phyloP scores from a whole-genome alignment of 306 rosid species.

The Hippophae tibetana region DNA sequence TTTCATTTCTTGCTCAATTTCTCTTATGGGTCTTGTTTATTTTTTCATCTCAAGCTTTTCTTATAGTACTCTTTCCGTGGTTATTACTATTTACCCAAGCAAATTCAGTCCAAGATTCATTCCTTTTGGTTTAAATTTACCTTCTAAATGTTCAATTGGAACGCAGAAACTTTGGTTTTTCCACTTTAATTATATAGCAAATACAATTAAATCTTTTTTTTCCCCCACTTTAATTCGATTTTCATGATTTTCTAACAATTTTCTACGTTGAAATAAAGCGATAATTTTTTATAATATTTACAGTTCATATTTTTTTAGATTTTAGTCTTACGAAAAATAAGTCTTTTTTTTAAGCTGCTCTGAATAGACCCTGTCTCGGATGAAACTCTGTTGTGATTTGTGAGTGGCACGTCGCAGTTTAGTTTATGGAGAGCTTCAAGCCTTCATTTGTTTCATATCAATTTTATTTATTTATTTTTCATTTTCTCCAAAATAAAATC shows the following conservation, averaged over 20 bases:
- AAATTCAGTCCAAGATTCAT: constrained; percentile 4
- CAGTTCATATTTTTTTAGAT: background rate
- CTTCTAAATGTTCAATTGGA: constrained; percentile 6
- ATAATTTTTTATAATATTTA: background rate
- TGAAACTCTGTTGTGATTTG: constrained; percentile 14
- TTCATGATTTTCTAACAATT: background rate
- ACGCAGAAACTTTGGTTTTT: background rate
- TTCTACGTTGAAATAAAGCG: background rate
- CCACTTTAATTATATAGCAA: no score
- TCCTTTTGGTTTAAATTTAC: constrained; percentile 1
- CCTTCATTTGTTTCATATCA: no score
- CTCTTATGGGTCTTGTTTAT: constrained; percentile 7
- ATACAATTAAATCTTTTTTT: no score
- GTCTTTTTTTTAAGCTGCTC: background rate
- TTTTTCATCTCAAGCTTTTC: constrained; percentile 9
- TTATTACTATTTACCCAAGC: background rate
- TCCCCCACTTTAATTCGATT: background rate
- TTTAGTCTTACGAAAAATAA: background rate
- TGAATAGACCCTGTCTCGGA: constrained; percentile 14
- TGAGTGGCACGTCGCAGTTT: constrained; percentile 12
- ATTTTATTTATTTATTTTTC: background rate
- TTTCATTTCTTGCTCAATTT: background rate
- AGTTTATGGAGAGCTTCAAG: background rate
- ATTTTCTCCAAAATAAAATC: constrained; percentile 1
- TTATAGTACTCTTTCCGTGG: background rate